Percentiles rank a stretch among this genome's conserved stretches.
These are phyloP conservation scores for Serendipita indica DNA, from an alignment of 768 basidiomycete species.

Conservation along the genomic window DNA sequence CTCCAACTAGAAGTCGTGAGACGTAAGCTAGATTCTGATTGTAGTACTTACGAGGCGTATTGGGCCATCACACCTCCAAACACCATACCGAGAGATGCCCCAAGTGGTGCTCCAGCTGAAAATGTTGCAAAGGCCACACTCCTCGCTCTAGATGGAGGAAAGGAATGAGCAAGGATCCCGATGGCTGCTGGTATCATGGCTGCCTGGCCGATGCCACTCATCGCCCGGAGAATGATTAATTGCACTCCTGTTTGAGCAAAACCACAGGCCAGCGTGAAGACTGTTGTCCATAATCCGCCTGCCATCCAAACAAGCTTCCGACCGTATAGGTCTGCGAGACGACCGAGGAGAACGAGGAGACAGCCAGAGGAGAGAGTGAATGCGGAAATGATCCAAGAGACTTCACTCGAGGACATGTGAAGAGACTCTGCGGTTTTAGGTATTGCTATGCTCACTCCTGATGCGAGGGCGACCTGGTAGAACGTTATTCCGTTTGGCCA, in stretches of 20 bases:
- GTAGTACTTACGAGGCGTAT: conserved; percentile 24
- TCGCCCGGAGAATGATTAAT: conserved; percentile 54
- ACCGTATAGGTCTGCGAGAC: conserved; percentile 69
- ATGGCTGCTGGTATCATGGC: conserved; percentile 64
- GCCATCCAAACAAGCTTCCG: conserved; percentile 49
- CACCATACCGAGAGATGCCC: conserved; percentile 52
- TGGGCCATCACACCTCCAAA: conserved; percentile 60
- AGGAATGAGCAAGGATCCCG: conserved; percentile 69
- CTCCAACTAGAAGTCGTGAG: conserved; percentile 39
- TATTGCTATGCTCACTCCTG: neutral
- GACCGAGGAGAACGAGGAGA: conserved; percentile 57
- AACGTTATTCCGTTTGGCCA: too few species aligned
- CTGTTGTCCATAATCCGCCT: conserved; percentile 39
- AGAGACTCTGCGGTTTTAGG: neutral
- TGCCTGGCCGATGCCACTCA: conserved; percentile 67
- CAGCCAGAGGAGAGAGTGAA: conserved; percentile 28
- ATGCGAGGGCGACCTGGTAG: neutral
- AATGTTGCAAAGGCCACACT: conserved; percentile 72
- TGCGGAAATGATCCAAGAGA: conserved; percentile 1
- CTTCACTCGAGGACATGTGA: conserved; percentile 7
- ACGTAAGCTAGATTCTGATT: neutral
- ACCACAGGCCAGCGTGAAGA: conserved; percentile 48
- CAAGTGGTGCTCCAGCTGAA: conserved; percentile 70
- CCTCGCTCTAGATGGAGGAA: conserved; percentile 51
- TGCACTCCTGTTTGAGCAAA: conserved; percentile 45